These are phyloP conservation scores for Tricholoma hemisulphureum DNA, from an alignment of 768 basidiomycete genomes.

Conservation along the genomic window DNA sequence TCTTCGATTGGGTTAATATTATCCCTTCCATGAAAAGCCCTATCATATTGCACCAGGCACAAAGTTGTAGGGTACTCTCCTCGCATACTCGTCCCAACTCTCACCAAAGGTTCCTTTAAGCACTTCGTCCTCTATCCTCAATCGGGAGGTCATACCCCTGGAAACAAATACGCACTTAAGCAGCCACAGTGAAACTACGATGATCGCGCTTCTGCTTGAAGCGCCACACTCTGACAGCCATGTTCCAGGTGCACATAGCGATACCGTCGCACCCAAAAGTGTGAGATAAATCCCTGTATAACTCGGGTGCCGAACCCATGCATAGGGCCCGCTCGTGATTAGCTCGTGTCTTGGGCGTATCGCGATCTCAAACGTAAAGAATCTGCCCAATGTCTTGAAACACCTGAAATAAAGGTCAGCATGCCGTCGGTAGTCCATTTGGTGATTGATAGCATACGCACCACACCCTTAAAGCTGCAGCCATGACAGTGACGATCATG, in stretches of 20 bases:
- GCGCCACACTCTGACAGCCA: constrained; percentile 29
- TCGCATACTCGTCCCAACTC: constrained; percentile 11
- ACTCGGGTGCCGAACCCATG: constrained; percentile 45
- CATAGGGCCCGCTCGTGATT: constrained; percentile 42
- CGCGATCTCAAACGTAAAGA: constrained; percentile 47
- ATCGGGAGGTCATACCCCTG: constrained; percentile 30
- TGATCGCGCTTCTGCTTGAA: constrained; percentile 21
- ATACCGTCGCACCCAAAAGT: constrained; percentile 32
- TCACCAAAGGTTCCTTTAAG: constrained; percentile 6
- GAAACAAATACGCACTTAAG: constrained; percentile 35
- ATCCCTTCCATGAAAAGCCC: too few relatives aligned
- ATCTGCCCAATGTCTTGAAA: constrained; percentile 36
- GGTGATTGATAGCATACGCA: constrained; percentile 10
- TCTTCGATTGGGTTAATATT: too few relatives aligned
- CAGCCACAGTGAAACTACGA: constrained; percentile 27
- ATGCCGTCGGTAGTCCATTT: background rate
- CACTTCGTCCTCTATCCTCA: constrained; percentile 23
- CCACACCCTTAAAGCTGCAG: constrained; percentile 32
- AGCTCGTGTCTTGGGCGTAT: constrained; percentile 40
- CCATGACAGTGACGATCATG: constrained; percentile 22
- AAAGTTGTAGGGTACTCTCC: constrained; percentile 7
- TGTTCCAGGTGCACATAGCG: constrained; percentile 30
- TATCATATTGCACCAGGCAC: constrained; percentile 8
- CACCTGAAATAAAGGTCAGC: constrained; percentile 26
- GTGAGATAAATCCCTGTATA: constrained; percentile 42